These are phyloP conservation scores for Globisporangium recalcitrans DNA, from an alignment of 352 stramenopile species.

Conservation along the genomic window DNA sequence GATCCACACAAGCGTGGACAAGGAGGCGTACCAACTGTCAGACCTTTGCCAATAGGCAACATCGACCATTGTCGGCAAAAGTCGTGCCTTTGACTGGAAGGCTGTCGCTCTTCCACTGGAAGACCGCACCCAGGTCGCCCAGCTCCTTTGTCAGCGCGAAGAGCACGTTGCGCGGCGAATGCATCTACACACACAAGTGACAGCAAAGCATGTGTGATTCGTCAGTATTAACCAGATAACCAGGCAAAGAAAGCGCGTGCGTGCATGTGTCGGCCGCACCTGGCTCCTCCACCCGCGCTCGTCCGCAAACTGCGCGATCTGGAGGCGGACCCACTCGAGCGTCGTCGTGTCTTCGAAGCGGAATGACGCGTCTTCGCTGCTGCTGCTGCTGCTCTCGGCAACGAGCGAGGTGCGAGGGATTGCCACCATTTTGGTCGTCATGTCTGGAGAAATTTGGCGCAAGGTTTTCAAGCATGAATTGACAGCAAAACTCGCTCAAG, in stretches of 20 bases:
- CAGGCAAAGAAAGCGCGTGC: not conserved
- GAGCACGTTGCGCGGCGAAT: constrained; percentile 89
- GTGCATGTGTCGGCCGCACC: no score
- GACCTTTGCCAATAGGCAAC: not conserved
- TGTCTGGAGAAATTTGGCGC: not conserved
- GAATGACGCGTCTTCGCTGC: not conserved
- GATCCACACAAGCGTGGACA: no score
- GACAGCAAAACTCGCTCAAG: no score
- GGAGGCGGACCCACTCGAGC: constrained; percentile 43
- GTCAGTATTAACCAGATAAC: no score
- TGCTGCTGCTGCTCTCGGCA: not conserved
- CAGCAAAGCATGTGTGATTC: no score
- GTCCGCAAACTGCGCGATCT: constrained; percentile 43
- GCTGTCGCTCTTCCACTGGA: constrained; percentile 92
- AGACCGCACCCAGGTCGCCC: constrained; percentile 90
- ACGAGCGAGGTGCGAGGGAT: not conserved
- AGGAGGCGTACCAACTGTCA: no score
- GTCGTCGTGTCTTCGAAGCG: constrained; percentile 34
- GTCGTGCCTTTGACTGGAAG: constrained; percentile 31
- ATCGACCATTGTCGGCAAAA: not conserved
- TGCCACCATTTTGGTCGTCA: no score
- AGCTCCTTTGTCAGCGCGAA: constrained; percentile 93
- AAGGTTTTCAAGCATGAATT: no score
- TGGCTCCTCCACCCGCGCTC: constrained; percentile 49
- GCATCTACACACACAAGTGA: constrained; percentile 19